Evolutionary conservation across 164 flowering plant genomes (phyloP).

Genomic region (Cinnamomum chago): DNA sequence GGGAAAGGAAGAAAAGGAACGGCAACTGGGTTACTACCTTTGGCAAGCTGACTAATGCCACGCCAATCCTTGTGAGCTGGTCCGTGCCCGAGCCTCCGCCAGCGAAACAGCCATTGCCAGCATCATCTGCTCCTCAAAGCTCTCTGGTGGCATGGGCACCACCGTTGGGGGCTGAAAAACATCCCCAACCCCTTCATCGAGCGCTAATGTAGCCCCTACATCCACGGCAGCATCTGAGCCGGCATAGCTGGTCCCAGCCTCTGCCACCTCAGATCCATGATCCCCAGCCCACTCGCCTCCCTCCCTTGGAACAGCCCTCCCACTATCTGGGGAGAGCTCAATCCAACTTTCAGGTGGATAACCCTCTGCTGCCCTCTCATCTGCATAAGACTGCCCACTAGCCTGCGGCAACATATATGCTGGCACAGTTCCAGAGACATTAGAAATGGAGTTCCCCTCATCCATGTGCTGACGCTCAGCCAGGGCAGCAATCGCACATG

Average conservation of each 20-base stretch:
- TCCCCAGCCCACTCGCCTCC: slow-evolving; percentile 45
- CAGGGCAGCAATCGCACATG: slow-evolving; percentile 87
- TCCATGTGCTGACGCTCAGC: slow-evolving; percentile 74
- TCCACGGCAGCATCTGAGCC: slow-evolving; percentile 47
- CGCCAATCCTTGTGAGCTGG: slow-evolving; percentile 45
- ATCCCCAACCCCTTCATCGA: slow-evolving; percentile 27
- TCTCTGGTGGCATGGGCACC: slow-evolving; percentile 63
- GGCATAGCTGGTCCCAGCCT: slow-evolving; percentile 67
- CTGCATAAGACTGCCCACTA: slow-evolving; percentile 25
- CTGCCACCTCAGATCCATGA: slow-evolving; percentile 59
- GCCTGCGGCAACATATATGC: slow-evolving; percentile 25
- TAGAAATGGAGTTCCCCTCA: slow-evolving; percentile 31
- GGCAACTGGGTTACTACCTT: not conserved
- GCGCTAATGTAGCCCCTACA: slow-evolving; percentile 22
- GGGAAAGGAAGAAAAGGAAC: not conserved
- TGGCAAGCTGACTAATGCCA: slow-evolving; percentile 42
- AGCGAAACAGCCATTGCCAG: slow-evolving; percentile 92
- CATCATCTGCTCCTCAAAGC: slow-evolving; percentile 97
- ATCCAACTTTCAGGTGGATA: slow-evolving; percentile 31
- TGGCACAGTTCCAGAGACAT: slow-evolving; percentile 21
- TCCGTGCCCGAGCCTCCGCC: slow-evolving; percentile 65
- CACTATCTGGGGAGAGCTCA: slow-evolving; percentile 27
- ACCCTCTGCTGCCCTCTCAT: slow-evolving; percentile 21
- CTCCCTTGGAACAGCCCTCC: slow-evolving; percentile 31
- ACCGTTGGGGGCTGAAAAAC: slow-evolving; percentile 30